phyloP scores from a whole-genome alignment of 1,284 basidiomycete species.

The Marasmius tenuissimus region DNA sequence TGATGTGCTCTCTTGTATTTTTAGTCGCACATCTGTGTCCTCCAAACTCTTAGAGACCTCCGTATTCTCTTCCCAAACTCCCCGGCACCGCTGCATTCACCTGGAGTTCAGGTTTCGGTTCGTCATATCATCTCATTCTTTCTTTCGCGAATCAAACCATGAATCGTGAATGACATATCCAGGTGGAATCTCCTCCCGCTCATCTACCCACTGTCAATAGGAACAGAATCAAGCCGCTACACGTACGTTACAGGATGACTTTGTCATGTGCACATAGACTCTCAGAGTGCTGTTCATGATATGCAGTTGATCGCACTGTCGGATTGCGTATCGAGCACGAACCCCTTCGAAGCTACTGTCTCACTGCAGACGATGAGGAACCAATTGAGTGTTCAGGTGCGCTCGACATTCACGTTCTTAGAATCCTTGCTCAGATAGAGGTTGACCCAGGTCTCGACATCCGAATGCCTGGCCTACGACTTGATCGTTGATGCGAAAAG shows the following conservation, averaged over 20 bases:
- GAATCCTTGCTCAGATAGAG: background rate
- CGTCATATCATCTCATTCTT: background rate
- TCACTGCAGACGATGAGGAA: conserved; percentile 36
- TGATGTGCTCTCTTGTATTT: background rate
- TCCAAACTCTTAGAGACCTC: conserved; percentile 78
- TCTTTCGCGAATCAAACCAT: background rate
- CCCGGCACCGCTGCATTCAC: conserved; percentile 24
- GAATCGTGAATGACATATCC: background rate
- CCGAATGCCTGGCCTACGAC: background rate
- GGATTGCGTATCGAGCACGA: conserved; percentile 84
- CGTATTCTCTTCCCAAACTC: conserved; percentile 34
- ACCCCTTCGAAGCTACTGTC: conserved; percentile 66
- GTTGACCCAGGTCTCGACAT: background rate
- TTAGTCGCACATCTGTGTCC: conserved; percentile 88
- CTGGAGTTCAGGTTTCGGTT: background rate
- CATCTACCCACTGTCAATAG: background rate
- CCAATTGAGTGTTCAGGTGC: background rate
- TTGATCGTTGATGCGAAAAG: background rate
- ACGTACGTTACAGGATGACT: background rate
- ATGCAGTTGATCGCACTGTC: conserved; percentile 63
- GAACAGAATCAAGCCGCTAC: background rate
- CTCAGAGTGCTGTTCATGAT: background rate
- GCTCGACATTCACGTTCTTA: background rate
- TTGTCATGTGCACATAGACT: background rate
- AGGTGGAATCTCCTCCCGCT: background rate